These are phyloP conservation scores for Penicillium lagena DNA, from an alignment of 495 filamentous ascomycete genomes.

Conservation along the genomic window DNA sequence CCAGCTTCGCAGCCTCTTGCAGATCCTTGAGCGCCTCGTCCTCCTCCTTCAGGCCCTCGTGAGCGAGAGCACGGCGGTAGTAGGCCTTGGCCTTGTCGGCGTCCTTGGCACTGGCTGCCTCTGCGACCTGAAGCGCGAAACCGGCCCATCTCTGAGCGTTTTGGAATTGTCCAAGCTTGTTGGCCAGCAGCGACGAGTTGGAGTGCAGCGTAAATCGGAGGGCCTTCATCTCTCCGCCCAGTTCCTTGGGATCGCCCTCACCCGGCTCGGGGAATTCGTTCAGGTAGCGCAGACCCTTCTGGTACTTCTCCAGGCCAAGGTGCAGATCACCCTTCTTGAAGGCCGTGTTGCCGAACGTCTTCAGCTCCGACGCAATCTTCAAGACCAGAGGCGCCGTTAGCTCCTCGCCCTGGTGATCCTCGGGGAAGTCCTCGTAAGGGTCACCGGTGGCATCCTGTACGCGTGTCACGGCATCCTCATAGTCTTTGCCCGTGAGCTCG, in stretches of 20 bases:
- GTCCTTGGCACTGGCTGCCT: slow-evolving; percentile 51
- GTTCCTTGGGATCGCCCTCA: slow-evolving; percentile 61
- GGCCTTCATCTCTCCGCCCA: slow-evolving; percentile 57
- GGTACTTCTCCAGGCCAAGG: slow-evolving; percentile 85
- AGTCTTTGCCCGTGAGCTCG: slow-evolving; percentile 66
- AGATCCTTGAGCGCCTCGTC: slow-evolving; percentile 74
- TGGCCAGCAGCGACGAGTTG: slow-evolving; percentile 72
- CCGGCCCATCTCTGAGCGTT: slow-evolving; percentile 65
- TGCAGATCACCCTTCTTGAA: slow-evolving; percentile 72
- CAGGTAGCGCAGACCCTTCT: slow-evolving; percentile 92
- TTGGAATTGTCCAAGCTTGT: slow-evolving; percentile 67
- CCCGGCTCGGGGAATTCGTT: slow-evolving; percentile 73
- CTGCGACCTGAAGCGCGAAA: slow-evolving; percentile 62
- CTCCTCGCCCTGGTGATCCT: slow-evolving; percentile 67
- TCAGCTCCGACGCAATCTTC: slow-evolving; percentile 79
- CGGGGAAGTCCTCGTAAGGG: slow-evolving; percentile 92
- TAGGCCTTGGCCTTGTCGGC: slow-evolving; percentile 83
- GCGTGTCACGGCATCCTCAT: slow-evolving; percentile 54
- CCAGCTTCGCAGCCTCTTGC: slow-evolving; percentile 66
- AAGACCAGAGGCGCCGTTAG: slow-evolving; percentile 46
- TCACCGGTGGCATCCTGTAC: slow-evolving; percentile 77
- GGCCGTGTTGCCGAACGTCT: slow-evolving; percentile 85
- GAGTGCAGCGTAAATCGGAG: slow-evolving; percentile 73
- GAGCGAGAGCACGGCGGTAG: slow-evolving; percentile 73
- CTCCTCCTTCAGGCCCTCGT: slow-evolving; percentile 73